Evolutionary conservation across 2,329 filamentous ascomycete genomes (phyloP), one percentile per base, ranked within the genome.

Genomic region (Trichoderma afroharzianum): DNA sequence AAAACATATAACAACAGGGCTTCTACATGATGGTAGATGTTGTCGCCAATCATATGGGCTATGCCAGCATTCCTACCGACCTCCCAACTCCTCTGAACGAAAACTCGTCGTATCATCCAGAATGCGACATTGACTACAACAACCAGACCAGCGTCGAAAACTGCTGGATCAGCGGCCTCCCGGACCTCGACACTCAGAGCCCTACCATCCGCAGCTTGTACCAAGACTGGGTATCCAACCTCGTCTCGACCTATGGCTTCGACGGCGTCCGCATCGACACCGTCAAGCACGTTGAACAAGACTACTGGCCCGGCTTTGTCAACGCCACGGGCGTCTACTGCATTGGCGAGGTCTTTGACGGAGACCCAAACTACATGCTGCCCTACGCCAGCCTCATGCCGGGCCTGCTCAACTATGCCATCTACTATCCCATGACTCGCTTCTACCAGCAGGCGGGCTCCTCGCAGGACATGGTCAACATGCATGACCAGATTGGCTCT

Each of bases 221-320:
- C 77, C 82, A 88, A 68, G 78, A 81, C n/a, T 93, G 91, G 91
- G 83, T 92, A 74, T 78, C 77, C 21, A 81, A 81, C 55, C 81
- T 92, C 0, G 86, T 92, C 2, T 77, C 82, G 3, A 87, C 89
- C 73, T 92, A 91, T 76, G 83, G 82, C 21, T 89, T 91, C 81
- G 88, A 89, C 76, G 88, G 88, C 3, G 81, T 90, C 12, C 86
- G 88, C 39, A 86, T 90, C 74, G 88, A 91, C 73, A 89, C 87
- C 0, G 88, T 88, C 73, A 90, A 88, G 79, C 88, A 91, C 77
- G 87, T 90, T 15, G 84, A 89, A 73, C 85, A 85, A 72, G 82
- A 82, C 12, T 92, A 90, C 78, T 90, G 88, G 82, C 80, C 86
- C 0, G 79, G 76, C 0, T 91, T 91, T 74, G 80, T 84, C 26